phyloP scores from a whole-genome alignment of 2,329 filamentous ascomycete genomes.

The Aspergillus chevalieri region DNA sequence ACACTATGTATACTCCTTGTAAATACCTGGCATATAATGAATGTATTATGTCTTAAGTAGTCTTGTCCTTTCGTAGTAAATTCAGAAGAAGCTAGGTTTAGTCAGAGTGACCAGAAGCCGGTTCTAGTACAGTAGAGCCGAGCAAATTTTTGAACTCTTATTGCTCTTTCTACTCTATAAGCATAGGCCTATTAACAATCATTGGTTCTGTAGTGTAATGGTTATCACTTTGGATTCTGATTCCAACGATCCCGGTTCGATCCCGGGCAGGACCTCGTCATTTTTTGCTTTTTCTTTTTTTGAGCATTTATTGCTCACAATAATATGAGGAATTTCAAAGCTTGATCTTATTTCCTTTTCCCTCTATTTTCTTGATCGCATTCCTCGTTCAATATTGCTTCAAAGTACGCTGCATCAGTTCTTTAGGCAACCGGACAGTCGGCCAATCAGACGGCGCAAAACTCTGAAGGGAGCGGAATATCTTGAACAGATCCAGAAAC shows the following conservation, averaged over 20 bases:
- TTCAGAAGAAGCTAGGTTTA: no score
- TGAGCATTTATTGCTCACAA: no score
- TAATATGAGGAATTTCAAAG: no score
- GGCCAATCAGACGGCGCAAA: conserved; percentile 16
- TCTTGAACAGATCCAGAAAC: conserved; percentile 1
- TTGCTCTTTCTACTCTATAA: no score
- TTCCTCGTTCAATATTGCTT: not conserved
- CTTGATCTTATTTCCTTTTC: not conserved
- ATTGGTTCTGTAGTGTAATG: conserved; percentile 17
- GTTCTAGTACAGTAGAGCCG: not conserved
- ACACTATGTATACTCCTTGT: not conserved
- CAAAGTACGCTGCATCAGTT: not conserved
- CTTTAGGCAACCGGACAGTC: not conserved
- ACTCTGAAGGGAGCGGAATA: conserved; percentile 9
- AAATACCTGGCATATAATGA: not conserved
- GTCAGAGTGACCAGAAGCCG: not conserved
- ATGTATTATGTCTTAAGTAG: no score
- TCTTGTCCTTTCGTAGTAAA: no score
- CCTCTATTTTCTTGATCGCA: not conserved
- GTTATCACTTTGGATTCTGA: conserved; percentile 23
- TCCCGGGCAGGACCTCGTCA: conserved; percentile 14
- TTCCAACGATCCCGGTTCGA: conserved; percentile 20
- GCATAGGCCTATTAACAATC: not conserved
- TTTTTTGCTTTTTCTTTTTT: not conserved
- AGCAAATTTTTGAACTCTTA: no score